Evolutionary conservation across 2,329 filamentous ascomycete species (phyloP), one percentile per base, ranked within the genome.

Genomic region (Colletotrichum somersetense): DNA sequence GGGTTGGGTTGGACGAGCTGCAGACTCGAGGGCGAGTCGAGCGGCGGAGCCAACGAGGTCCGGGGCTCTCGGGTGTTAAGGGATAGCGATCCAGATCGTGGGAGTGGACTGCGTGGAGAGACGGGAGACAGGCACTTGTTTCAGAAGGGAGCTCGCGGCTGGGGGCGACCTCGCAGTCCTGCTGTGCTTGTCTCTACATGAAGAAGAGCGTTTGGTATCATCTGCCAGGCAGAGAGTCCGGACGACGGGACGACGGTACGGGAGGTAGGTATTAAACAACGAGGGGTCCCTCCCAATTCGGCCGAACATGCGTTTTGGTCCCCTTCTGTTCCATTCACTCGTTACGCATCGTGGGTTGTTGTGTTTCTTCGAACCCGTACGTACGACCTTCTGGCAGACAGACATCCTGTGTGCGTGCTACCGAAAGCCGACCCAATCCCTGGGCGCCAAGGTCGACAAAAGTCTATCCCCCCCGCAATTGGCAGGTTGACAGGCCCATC

Each of bases 101-200:
- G 56, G 40, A 38, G 40, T 55, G 48, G 48, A 35, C 56, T 44
- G 38, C 56, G 70, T 71, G 66, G 62, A 73, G 67, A 65, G 65
- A 59, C 59, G 70, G 61, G 57, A 71, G 71, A 67, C 67, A 73
- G 67, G 71, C 67, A 71, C 33, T 52, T 62, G 71, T 73, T 73
- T 73, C 71, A 73, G 67, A 71, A 71, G 50, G 38, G 67, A 66
- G 62, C 30, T 58, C 53, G 35, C 50, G 62, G 57, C 67, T 67
- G 38, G 71, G 71, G 67, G 26, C 61, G 57, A 71, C 71, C 67
- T 73, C 71, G 62, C 50, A 52, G 33, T 62, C 46, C 40, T 57
- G 33, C 71, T 67, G 61, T 66, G 61, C 61, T 71, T 57, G 56
- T 48, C 33, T 66, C n/a, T 18, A 40, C 14, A 50, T 16, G 33